Evolutionary conservation across 2,329 filamentous ascomycete genomes (phyloP).

Genomic region (Cladosporium sp.): DNA sequence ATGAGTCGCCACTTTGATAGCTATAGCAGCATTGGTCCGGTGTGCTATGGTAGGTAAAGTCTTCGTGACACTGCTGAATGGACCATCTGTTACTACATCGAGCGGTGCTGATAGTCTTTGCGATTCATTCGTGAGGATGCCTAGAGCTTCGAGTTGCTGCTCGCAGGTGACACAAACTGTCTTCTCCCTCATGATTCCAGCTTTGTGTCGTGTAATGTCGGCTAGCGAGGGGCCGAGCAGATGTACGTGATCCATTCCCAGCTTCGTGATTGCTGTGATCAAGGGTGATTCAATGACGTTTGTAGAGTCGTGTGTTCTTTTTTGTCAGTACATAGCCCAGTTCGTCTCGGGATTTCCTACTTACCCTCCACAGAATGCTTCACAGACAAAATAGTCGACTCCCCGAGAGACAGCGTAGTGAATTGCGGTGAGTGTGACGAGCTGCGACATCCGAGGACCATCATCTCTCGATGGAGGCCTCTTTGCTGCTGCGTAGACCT

Average conservation of each 20-base stretch:
- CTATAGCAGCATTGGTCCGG: no score
- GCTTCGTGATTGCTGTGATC: conserved; percentile 69
- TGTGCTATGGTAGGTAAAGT: no score
- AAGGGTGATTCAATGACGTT: conserved; percentile 71
- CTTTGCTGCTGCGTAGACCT: neutral
- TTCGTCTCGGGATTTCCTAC: neutral
- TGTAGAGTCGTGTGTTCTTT: conserved; percentile 60
- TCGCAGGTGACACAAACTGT: neutral
- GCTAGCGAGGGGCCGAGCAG: conserved; percentile 74
- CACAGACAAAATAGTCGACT: conserved; percentile 73
- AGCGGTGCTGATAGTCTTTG: neutral
- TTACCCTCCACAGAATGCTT: conserved; percentile 52
- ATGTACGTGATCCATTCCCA: conserved; percentile 78
- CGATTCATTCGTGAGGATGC: neutral
- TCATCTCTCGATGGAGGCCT: neutral
- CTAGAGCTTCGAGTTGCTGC: neutral
- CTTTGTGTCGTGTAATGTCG: conserved; percentile 87
- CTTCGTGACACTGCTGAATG: no score
- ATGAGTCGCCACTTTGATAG: no score
- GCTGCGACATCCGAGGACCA: neutral
- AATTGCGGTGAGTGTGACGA: conserved; percentile 35
- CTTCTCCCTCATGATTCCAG: conserved; percentile 68
- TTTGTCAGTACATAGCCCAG: neutral
- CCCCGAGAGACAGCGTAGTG: conserved; percentile 83
- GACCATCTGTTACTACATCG: no score